Evolutionary conservation across 1,284 basidiomycete species (phyloP), one percentile per base, ranked within the genome.

Genomic region (Athelia sp.): DNA sequence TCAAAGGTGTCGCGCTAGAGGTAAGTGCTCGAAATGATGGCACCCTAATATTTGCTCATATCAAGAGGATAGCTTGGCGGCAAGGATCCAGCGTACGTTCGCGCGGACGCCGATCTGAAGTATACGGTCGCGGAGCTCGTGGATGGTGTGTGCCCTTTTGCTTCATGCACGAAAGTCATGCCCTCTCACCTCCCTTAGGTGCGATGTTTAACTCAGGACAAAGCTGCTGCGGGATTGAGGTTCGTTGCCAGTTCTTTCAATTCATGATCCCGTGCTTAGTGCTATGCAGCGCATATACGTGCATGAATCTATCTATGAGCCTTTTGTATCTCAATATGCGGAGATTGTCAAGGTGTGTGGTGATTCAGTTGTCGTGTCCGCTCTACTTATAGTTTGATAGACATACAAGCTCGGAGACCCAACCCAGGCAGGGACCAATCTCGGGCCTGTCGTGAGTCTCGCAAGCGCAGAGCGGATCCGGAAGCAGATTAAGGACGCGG

Each of bases 171-270:
- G 85, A 81, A 19, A 47, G 3, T 23, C 42, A 19, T 38, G 1
- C 45, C 48, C 18, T 15, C 26, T 10, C 3, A 9, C 6, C 34
- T 34, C 17, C 29, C 35, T 1, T 57, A 90, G 88, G 90, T 48
- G 88, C 92, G 23, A 84, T 95, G 71, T 98, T 93, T 77, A 98
- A 98, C 68, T 93, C 93, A 14, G 95, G 94, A 1, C 94, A 98
- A 65, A 92, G 89, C 56, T 94, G 92, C 63, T 94, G 92, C 61
- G 81, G 87, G 0, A 74, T 96, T 55, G 88, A 91, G 73, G 81
- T 90, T 57, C 29, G 71, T 61, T 98, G 90, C 91, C 26, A 4
- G 13, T 29, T 29, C 26, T 4, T 29, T 29, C 13, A 13, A 29
- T 29, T 29, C 6, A 29, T 29, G 13, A 29, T 29, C 26, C 13